Evolutionary conservation across 805 yeast species (phyloP).

Genomic region (Candida xiaguanensis): DNA sequence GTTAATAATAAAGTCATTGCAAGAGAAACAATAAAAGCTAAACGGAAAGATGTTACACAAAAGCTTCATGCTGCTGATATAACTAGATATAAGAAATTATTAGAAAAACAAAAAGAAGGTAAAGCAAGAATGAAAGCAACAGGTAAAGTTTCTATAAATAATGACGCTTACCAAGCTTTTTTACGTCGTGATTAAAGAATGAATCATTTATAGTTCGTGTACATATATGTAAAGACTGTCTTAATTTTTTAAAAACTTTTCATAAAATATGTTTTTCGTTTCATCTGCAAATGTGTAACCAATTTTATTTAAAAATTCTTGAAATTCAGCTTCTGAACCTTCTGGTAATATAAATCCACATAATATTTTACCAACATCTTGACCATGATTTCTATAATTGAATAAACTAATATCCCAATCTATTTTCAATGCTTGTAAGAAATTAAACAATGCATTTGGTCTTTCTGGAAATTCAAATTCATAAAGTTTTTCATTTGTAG

Average conservation of each 20-base stretch:
- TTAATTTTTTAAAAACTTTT: conserved; percentile 55
- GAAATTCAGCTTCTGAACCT: conserved; percentile 58
- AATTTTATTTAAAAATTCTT: conserved; percentile 61
- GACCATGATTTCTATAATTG: conserved; percentile 96
- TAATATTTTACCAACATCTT: conserved; percentile 88
- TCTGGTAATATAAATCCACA: conserved; percentile 88
- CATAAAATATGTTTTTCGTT: conserved; percentile 81
- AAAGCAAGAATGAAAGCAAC: conserved; percentile 77
- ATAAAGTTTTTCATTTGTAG: conserved; percentile 68
- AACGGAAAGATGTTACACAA: conserved; percentile 92
- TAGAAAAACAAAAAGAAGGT: conserved; percentile 90
- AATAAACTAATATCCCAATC: conserved; percentile 92
- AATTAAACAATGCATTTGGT: conserved; percentile 88
- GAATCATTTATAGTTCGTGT: too few relatives aligned
- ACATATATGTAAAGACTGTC: conserved; percentile 1
- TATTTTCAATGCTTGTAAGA: conserved; percentile 64
- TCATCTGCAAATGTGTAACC: conserved; percentile 81
- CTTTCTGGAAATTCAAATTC: conserved; percentile 96
- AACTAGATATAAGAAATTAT: conserved; percentile 80
- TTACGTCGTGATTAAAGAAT: conserved; percentile 37
- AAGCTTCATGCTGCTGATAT: conserved; percentile 92
- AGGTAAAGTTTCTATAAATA: conserved; percentile 75
- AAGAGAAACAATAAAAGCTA: conserved; percentile 89
- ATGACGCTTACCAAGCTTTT: conserved; percentile 88
- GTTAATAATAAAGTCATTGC: conserved; percentile 80